Conservation (phyloP, 306 rosid genomes). For the Sphenostylis stenocarpa region DNA sequence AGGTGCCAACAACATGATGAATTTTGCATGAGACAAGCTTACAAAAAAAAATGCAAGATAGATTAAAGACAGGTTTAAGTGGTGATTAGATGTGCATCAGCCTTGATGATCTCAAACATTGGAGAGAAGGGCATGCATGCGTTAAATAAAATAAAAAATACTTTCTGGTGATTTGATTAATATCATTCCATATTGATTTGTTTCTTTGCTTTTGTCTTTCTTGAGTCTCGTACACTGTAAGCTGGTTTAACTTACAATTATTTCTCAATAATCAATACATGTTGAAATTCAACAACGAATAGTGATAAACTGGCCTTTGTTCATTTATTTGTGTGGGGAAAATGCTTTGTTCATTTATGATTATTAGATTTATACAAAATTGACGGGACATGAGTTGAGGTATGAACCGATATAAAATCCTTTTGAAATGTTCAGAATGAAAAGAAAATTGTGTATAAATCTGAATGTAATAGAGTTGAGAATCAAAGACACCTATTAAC, state of each 20-base stretch:
- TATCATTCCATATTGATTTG: background rate
- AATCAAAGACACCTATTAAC: background rate
- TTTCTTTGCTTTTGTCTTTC: background rate
- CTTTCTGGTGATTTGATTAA: background rate
- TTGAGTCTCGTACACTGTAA: conserved; percentile 7
- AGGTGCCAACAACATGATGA: conserved; percentile 13
- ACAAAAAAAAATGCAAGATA: background rate
- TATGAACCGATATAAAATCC: conserved; percentile 7
- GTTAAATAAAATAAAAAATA: conserved; percentile 7
- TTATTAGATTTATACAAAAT: background rate
- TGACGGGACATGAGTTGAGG: conserved; percentile 20
- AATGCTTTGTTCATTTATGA: conserved; percentile 20
- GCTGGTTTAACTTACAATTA: background rate
- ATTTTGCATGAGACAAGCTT: conserved; percentile 25
- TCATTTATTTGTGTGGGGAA: background rate
- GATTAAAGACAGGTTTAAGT: background rate
- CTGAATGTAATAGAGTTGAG: conserved; percentile 14
- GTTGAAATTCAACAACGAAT: background rate
- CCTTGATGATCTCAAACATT: conserved; percentile 20
- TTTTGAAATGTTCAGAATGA: conserved; percentile 7
- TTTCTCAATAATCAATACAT: conserved; percentile 6
- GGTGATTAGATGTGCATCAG: background rate
- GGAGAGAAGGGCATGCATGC: conserved; percentile 18
- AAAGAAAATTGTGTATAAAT: background rate
- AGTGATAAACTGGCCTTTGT: conserved; percentile 6